Evolutionary conservation across 805 yeast genomes (phyloP), one percentile per base, ranked within the genome.

Genomic region (Candida manassasensis): DNA sequence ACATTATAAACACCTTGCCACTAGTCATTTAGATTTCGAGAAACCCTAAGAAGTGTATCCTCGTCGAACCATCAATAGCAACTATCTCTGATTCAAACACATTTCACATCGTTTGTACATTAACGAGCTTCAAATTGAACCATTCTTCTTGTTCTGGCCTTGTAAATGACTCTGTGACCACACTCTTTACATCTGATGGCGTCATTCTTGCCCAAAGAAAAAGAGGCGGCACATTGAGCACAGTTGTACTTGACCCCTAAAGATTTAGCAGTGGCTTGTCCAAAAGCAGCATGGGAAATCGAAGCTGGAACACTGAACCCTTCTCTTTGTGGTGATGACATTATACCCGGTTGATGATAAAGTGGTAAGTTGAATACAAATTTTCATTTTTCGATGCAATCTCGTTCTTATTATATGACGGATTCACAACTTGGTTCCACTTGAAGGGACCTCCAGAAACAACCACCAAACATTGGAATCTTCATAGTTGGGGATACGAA

Each of bases 111-210:
- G 27, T n/a, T n/a, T 11, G 14, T 27, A 21, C 16, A 13, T 43
- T 52, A 66, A 47, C 69, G 59, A 21, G 67, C 67, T 49, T 67
- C 70, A 39, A 61, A 73, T 61, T 69, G 74, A 39, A 76, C 94
- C 95, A 90, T 86, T 71, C 97, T 79, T 73, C 89, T 85, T 33
- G 97, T 90, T 71, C 98, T 83, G 43, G 96, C 95, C 71, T 93
- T 93, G 71, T 90, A 86, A 44, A 93, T 71, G 41, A 93, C 97
- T 68, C 98, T 83, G 69, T 93, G 97, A 44, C 98, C 98, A 66
- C 98, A 93, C 50, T 89, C 95, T 66, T 88, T 89, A 69, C 98
- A 93, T 69, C 97, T 84, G 45, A 93, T 95, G 19, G 97, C 95
- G 61, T 93, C 98, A 49, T 84, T 86, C 66, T 90, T 87, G 36